phyloP scores from a whole-genome alignment of 768 basidiomycete genomes.

The Suillus subaureus region DNA sequence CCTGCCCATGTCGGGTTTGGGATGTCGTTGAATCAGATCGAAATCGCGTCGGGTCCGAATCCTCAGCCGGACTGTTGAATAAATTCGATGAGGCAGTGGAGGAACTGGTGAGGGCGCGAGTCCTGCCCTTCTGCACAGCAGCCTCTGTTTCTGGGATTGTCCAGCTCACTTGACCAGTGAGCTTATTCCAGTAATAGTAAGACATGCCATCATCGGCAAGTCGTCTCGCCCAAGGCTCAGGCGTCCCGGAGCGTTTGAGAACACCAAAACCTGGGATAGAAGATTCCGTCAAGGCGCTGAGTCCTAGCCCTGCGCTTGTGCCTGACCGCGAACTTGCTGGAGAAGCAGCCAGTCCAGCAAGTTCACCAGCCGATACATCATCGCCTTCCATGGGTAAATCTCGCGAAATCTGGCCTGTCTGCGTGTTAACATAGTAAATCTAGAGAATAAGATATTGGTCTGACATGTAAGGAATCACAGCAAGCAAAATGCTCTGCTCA shows the following conservation, averaged over 20 bases:
- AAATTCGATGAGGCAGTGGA: slow-evolving; percentile 35
- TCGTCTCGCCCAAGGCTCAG: slow-evolving; percentile 82
- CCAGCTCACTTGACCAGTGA: slow-evolving; percentile 71
- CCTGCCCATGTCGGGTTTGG: slow-evolving; percentile 26
- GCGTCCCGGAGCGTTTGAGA: slow-evolving; percentile 57
- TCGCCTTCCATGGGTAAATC: slow-evolving; percentile 82
- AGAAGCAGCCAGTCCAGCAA: slow-evolving; percentile 56
- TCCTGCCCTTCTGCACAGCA: slow-evolving; percentile 31
- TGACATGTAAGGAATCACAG: background rate
- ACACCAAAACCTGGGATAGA: slow-evolving; percentile 60
- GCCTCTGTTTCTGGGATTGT: slow-evolving; percentile 54
- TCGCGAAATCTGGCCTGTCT: slow-evolving; percentile 79
- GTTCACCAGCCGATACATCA: slow-evolving; percentile 63
- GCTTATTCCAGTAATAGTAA: slow-evolving; percentile 77
- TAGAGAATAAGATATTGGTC: slow-evolving; percentile 31
- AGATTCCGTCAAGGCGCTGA: slow-evolving; percentile 39
- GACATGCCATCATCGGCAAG: slow-evolving; percentile 82
- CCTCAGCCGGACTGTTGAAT: slow-evolving; percentile 24
- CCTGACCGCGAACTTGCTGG: slow-evolving; percentile 59
- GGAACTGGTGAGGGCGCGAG: slow-evolving; percentile 35
- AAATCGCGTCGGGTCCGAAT: slow-evolving; percentile 26
- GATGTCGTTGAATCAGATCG: slow-evolving; percentile 40
- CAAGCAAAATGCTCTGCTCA: slow-evolving; percentile 38
- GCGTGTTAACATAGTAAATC: slow-evolving; percentile 96
- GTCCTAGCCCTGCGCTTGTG: slow-evolving; percentile 53